These are phyloP conservation scores for Mucor irregularis DNA, from an alignment of 371 early-diverging fungal species.

Conservation along the genomic window DNA sequence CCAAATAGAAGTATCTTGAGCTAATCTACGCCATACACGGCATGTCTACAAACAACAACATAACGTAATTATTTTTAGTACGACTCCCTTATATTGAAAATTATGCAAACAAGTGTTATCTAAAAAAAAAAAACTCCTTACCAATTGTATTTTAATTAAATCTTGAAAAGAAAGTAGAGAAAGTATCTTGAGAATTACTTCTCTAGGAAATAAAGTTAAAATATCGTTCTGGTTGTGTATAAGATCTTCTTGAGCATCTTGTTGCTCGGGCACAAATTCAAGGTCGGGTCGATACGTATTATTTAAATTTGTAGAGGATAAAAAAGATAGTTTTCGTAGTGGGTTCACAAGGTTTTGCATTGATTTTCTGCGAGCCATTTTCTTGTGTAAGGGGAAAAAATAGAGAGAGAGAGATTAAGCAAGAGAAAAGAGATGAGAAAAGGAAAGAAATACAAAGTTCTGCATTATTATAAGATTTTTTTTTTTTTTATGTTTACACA, in stretches of 20 bases:
- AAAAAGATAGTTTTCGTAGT: conserved; percentile 29
- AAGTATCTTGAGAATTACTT: conserved; percentile 35
- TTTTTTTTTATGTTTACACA: neutral
- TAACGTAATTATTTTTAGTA: too few species aligned
- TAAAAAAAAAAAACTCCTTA: conserved; percentile 21
- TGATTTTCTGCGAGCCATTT: conserved; percentile 38
- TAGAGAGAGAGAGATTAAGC: conserved; percentile 11
- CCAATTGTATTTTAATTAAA: conserved; percentile 41
- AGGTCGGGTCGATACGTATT: conserved; percentile 3
- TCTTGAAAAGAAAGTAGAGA: conserved; percentile 34
- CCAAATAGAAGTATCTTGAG: conserved; percentile 43
- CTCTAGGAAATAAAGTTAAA: conserved; percentile 35
- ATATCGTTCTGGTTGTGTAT: conserved; percentile 19
- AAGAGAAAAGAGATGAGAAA: conserved; percentile 9
- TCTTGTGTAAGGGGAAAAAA: neutral
- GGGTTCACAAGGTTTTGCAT: conserved; percentile 41
- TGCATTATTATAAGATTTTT: too few species aligned
- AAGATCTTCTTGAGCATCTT: neutral
- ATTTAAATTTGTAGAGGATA: conserved; percentile 5
- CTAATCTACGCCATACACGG: conserved; percentile 36
- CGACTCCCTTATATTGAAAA: neutral
- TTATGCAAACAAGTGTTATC: neutral
- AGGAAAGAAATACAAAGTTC: conserved; percentile 4
- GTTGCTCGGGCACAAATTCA: conserved; percentile 15
- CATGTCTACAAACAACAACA: conserved; percentile 38